Conservation (phyloP, 208 protist genomes). For the Eutreptiella sp. region DNA sequence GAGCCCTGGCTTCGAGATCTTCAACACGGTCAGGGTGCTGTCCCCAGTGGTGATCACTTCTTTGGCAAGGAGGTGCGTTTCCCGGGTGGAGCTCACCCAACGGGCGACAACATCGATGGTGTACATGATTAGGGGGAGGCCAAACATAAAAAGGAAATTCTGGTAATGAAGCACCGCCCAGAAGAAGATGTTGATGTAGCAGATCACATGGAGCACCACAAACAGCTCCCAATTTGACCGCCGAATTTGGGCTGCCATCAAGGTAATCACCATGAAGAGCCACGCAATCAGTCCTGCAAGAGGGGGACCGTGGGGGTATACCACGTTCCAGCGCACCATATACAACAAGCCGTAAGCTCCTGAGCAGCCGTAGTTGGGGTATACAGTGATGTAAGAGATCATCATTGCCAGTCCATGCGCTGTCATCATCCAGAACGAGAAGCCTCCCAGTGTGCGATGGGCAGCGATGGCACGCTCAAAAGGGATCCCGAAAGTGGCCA, state of each 20-base stretch:
- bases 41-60: background rate
- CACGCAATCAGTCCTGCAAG: slow-evolving; percentile 7
- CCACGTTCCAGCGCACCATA: background rate
- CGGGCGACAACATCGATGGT: background rate
- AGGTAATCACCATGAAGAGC: background rate
- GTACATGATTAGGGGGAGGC: slow-evolving; percentile 21
- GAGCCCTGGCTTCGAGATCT: slow-evolving; percentile 6
- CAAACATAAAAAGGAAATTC: slow-evolving; percentile 3
- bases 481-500: slow-evolving; percentile 16
- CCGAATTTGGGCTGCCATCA: background rate
- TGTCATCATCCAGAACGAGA: background rate
- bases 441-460: slow-evolving; percentile 7
- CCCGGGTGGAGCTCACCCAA: no score
- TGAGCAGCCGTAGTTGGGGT: no score
- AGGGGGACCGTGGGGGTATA: slow-evolving; percentile 13
- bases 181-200: slow-evolving; percentile 3
- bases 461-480: slow-evolving; percentile 7
- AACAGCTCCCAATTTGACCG: slow-evolving; percentile 8
- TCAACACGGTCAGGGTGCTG: slow-evolving; percentile 10
- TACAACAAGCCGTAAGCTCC: no score
- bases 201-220: background rate
- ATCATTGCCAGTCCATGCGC: slow-evolving; percentile 14
- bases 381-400: background rate
- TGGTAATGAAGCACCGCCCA: slow-evolving; percentile 18
- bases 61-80: no score